Percentiles rank a stretch among this genome's conserved stretches.
phyloP scores from a whole-genome alignment of 768 basidiomycete species.

The Phaeolepiota aurea region DNA sequence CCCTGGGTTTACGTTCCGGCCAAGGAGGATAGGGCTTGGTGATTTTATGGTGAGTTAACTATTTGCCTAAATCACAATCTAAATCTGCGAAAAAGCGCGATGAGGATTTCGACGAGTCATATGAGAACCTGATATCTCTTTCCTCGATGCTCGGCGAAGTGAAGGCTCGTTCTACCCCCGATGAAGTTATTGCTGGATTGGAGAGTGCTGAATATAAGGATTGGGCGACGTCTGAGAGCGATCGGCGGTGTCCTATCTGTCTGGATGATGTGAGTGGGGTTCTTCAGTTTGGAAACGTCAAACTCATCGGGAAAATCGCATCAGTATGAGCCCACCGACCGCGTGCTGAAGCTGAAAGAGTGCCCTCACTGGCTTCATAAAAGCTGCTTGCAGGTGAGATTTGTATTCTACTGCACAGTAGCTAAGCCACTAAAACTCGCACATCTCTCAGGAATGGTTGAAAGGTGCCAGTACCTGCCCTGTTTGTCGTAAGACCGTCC shows the following conservation, averaged over 20 bases:
- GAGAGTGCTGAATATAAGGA: conserved; percentile 59
- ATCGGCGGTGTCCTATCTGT: conserved; percentile 76
- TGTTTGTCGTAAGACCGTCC: conserved; percentile 64
- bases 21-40: conserved; percentile 21
- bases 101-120: conserved; percentile 70
- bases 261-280: conserved; percentile 62
- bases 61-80: conserved; percentile 5
- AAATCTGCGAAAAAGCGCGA: conserved; percentile 47
- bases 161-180: conserved; percentile 55
- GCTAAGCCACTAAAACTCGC: conserved; percentile 1
- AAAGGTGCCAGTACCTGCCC: conserved; percentile 70
- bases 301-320: conserved; percentile 6
- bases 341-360: conserved; percentile 55
- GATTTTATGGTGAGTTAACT: conserved; percentile 44
- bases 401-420: neutral
- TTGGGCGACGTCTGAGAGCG: conserved; percentile 58
- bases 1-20: neutral
- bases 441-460: conserved; percentile 63
- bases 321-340: conserved; percentile 59
- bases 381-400: conserved; percentile 59
- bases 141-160: conserved; percentile 60
- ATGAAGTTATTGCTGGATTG: conserved; percentile 47
- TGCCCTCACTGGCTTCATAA: conserved; percentile 81
- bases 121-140: conserved; percentile 58
- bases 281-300: conserved; percentile 1